Percentiles rank a stretch among this genome's conserved stretches.
Conservation (phyloP, 2,329 filamentous ascomycete genomes). For the Penicillium palitans region DNA sequence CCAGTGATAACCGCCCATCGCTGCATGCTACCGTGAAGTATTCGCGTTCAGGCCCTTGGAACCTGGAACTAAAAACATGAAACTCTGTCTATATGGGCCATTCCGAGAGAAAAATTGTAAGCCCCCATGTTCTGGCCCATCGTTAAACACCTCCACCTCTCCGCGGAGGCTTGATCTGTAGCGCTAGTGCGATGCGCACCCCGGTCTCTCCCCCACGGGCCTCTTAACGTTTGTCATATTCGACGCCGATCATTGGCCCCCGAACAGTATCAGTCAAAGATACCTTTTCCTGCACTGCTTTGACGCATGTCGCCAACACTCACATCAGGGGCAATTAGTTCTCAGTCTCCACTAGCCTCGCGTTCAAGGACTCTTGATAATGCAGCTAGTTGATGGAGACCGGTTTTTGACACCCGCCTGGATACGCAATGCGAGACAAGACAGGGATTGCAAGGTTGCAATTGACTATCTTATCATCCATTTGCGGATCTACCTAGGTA, state of each 20-base stretch:
- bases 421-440: background rate
- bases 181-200: background rate
- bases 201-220: background rate
- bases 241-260: background rate
- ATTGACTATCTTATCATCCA: conserved; percentile 18
- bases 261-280: background rate
- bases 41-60: background rate
- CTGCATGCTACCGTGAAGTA: conserved; percentile 19
- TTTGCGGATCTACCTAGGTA: conserved; percentile 7
- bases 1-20: conserved; percentile 14
- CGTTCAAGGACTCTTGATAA: background rate
- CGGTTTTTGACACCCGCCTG: background rate
- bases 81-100: background rate
- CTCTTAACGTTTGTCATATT: conserved; percentile 1
- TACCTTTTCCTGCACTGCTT: background rate
- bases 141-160: background rate
- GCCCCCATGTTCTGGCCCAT: background rate
- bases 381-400: background rate
- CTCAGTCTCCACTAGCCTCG: background rate
- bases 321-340: conserved; percentile 1
- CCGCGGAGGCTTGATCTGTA: background rate
- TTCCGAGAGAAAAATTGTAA: background rate
- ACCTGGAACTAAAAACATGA: background rate
- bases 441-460: background rate
- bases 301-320: conserved; percentile 1